Conservation (phyloP, 2,329 filamentous ascomycete genomes). For the Talaromyces sp. region DNA sequence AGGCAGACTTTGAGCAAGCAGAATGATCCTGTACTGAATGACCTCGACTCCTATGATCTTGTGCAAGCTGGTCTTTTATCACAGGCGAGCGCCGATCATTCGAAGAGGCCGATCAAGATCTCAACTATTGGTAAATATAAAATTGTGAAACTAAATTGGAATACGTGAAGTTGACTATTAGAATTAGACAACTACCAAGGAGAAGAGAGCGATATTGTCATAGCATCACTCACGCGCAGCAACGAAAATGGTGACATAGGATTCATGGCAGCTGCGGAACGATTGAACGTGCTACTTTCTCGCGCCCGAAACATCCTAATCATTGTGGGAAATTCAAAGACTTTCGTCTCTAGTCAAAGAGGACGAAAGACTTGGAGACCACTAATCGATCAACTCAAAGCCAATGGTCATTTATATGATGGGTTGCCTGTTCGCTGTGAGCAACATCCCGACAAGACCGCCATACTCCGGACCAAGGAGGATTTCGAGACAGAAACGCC, state of each 20-base stretch:
- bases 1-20: slow-evolving; percentile 49
- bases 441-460: slow-evolving; percentile 50
- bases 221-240: slow-evolving; percentile 63
- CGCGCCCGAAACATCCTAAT: slow-evolving; percentile 61
- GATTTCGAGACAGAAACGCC: slow-evolving; percentile 61
- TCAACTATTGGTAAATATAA: slow-evolving; percentile 61
- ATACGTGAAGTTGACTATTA: no score
- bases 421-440: slow-evolving; percentile 59
- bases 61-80: slow-evolving; percentile 58
- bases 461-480: slow-evolving; percentile 44
- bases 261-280: slow-evolving; percentile 61
- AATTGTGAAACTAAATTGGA: no score
- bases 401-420: slow-evolving; percentile 50
- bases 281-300: slow-evolving; percentile 66
- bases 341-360: slow-evolving; percentile 58
- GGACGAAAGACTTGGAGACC: slow-evolving; percentile 54
- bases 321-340: slow-evolving; percentile 65
- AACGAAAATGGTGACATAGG: slow-evolving; percentile 62
- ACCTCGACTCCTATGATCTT: slow-evolving; percentile 62
- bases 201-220: slow-evolving; percentile 68
- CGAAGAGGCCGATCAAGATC: slow-evolving; percentile 53
- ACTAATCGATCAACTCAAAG: slow-evolving; percentile 54
- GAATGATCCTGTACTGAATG: slow-evolving; percentile 62
- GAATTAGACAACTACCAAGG: slow-evolving; percentile 68
- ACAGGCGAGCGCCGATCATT: slow-evolving; percentile 46